A percentile compares a stretch with the other conserved stretches of the same genome.
These are phyloP conservation scores for Cantharellus cinnabarinus DNA, from an alignment of 768 basidiomycete genomes.

Conservation along the genomic window DNA sequence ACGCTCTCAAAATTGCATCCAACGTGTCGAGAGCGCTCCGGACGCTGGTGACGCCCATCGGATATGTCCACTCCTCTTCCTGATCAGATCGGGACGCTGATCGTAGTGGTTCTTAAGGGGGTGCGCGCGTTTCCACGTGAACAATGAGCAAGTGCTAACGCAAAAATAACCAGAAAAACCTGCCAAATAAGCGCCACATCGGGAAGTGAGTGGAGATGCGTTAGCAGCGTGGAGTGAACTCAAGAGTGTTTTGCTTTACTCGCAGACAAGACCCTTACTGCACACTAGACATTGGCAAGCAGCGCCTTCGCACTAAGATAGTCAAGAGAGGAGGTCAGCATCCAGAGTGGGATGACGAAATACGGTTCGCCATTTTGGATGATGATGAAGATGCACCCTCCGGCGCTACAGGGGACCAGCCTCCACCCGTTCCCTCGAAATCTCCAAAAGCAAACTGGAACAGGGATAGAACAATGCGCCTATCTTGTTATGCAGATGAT, in stretches of 20 bases:
- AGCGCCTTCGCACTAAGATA: constrained; percentile 77
- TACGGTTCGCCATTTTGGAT: constrained; percentile 78
- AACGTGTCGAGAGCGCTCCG: too few relatives aligned
- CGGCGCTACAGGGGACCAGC: constrained; percentile 24
- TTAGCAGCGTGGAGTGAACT: background rate
- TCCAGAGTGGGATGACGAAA: constrained; percentile 97
- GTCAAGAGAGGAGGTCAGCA: constrained; percentile 95
- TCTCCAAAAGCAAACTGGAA: constrained; percentile 22
- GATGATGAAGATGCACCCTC: constrained; percentile 38
- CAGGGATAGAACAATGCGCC: constrained; percentile 52
- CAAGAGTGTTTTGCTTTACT: background rate
- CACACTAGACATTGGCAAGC: constrained; percentile 51
- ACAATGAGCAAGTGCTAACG: background rate
- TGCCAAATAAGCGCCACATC: constrained; percentile 79
- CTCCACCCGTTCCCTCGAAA: constrained; percentile 40
- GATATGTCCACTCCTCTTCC: constrained; percentile 8
- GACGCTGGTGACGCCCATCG: background rate
- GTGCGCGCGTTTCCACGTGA: constrained; percentile 28
- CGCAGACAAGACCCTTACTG: constrained; percentile 78
- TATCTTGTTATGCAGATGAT: constrained; percentile 91
- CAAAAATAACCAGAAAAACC: constrained; percentile 40
- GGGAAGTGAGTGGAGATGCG: constrained; percentile 32
- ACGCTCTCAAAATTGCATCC: too few relatives aligned
- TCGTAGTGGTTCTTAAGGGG: constrained; percentile 84
- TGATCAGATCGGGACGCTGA: constrained; percentile 77